phyloP scores from a whole-genome alignment of 2,329 filamentous ascomycete species.

The Exophiala calicioides region DNA sequence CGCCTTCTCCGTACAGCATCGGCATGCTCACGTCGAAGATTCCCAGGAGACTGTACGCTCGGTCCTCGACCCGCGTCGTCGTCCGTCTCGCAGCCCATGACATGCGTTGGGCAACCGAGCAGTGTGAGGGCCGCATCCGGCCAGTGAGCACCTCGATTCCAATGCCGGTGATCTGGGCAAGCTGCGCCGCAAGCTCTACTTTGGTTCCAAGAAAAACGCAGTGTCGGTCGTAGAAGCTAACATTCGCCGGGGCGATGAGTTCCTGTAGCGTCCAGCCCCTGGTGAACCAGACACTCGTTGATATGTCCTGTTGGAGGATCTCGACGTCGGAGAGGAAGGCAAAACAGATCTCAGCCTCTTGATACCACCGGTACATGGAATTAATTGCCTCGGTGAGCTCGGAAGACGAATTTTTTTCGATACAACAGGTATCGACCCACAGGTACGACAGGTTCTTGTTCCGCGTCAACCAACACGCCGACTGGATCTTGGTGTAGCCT shows the following conservation, averaged over 20 bases:
- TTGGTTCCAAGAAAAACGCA: conserved; percentile 24
- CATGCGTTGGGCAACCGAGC: conserved; percentile 29
- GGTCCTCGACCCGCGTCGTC: conserved; percentile 30
- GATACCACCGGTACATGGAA: conserved; percentile 38
- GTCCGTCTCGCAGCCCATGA: conserved; percentile 29
- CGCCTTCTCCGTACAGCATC: conserved; percentile 32
- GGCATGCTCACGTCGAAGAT: conserved; percentile 33
- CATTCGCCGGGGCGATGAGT: conserved; percentile 31
- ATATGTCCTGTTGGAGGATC: conserved; percentile 27
- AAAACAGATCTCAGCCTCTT: conserved; percentile 39
- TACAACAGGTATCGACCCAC: conserved; percentile 46
- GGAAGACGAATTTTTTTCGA: conserved; percentile 39
- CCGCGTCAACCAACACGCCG: conserved; percentile 27
- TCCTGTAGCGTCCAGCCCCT: conserved; percentile 36
- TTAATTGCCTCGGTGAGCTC: conserved; percentile 41
- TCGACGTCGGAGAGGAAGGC: conserved; percentile 35
- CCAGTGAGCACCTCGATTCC: conserved; percentile 27
- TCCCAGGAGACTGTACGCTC: conserved; percentile 32
- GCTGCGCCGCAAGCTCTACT: conserved; percentile 15
- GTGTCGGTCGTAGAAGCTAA: conserved; percentile 29
- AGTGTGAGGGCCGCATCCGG: conserved; percentile 8
- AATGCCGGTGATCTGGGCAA: conserved; percentile 37
- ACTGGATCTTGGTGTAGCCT: conserved; percentile 34
- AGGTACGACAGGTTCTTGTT: conserved; percentile 35
- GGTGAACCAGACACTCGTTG: conserved; percentile 34